Evolutionary conservation across 1,284 basidiomycete species (phyloP).

Genomic region (Hymenochaete sp.): DNA sequence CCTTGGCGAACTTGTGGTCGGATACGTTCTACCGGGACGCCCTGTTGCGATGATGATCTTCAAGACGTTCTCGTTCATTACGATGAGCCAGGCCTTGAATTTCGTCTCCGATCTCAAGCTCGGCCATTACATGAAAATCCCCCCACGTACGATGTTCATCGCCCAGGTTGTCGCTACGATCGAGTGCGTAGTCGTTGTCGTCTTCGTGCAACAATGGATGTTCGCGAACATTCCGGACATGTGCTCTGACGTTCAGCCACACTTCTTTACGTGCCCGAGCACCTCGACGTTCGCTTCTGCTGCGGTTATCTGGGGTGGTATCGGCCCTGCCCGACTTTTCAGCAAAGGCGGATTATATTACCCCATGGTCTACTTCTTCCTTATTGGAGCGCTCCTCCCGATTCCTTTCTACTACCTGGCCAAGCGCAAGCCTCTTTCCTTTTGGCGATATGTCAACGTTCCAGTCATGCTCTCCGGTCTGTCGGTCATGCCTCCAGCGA

Average conservation of each 20-base stretch:
- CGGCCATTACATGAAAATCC: conserved; percentile 71
- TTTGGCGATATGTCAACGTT: conserved; percentile 73
- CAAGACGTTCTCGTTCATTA: conserved; percentile 60
- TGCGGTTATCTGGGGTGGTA: conserved; percentile 72
- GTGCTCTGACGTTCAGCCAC: conserved; percentile 51
- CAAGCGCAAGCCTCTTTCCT: conserved; percentile 64
- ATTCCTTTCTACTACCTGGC: conserved; percentile 78
- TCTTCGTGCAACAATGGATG: conserved; percentile 64
- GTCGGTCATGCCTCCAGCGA: conserved; percentile 60
- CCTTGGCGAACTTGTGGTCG: conserved; percentile 67
- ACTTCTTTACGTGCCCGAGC: conserved; percentile 60
- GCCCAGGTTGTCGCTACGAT: conserved; percentile 61
- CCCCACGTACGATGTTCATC: conserved; percentile 61
- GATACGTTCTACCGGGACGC: conserved; percentile 68
- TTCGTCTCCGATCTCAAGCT: conserved; percentile 64
- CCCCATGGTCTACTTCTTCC: conserved; percentile 63
- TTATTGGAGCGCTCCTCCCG: conserved; percentile 62
- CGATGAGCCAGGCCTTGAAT: conserved; percentile 50
- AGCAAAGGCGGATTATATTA: conserved; percentile 52
- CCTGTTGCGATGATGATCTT: conserved; percentile 80
- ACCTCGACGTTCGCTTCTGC: conserved; percentile 60
- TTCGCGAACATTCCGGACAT: conserved; percentile 64
- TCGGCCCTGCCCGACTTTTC: conserved; percentile 69
- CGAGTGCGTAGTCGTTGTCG: conserved; percentile 49
- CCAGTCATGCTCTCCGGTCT: conserved; percentile 65